Evolutionary conservation across 2,329 filamentous ascomycete species (phyloP), one percentile per base, ranked within the genome.

Genomic region (Ascosphaera aggregata): DNA sequence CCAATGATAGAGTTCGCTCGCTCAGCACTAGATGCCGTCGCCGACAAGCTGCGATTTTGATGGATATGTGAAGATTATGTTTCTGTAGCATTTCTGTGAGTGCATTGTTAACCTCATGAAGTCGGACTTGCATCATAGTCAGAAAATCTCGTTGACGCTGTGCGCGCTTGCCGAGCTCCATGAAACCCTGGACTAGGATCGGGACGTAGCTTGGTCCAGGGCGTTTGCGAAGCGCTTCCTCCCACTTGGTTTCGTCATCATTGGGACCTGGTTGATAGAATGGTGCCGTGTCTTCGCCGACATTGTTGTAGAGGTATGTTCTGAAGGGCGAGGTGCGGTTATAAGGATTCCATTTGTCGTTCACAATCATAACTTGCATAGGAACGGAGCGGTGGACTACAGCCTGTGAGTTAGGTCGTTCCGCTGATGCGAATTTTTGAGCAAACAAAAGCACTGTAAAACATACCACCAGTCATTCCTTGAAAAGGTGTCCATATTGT

Each of bases 71-170:
- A 43, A 76, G 55, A 43, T 74, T 69, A 47, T 76, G 72, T 27
- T 65, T 64, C 35, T 69, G 64, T 43, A 75, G 65, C 43, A 74
- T 60, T 9, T 66, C 59, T 1, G 63, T 63, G n/a, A 76, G 59
- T 19, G 61, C 66, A 44, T 67, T 67, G 54, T 76, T 74, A 57
- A 76, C 76, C 51, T 76, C 70, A 48, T 75, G 71, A 22, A 76
- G 54, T 18, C 71, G 65, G 35, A 59, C 59, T 44, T 69, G 67
- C 48, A 74, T 63, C 47, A 64, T 63, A 19, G 60, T 59, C n/a
- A 76, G 60, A 38, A 67, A 67, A 41, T 66, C 60, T 22, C 63
- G 61, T 50, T 76, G 72, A 41, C 63, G 62, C 44, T 66, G 59
- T 32, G 73, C 64, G 36, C 72, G 66, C 44, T 65, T 61, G 32